Base-by-base conservation (phyloP, 805 yeast species). In the Kodamaea kaohsiungensis region DNA sequence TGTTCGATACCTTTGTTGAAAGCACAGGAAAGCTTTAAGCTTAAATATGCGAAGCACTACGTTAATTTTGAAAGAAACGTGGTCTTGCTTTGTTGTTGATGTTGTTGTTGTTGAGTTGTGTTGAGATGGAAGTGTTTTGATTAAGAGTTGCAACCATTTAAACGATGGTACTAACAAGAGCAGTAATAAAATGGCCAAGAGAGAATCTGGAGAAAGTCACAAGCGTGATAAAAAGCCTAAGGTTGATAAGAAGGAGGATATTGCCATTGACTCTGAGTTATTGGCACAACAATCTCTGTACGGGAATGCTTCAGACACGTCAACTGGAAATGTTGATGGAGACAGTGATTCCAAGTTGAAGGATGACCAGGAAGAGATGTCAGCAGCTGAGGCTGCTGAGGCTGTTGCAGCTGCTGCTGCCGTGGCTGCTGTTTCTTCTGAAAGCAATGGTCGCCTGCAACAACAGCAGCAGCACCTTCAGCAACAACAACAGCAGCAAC, bases 231-330 rank as follows among this genome's bases (percentile, higher is more conserved):
- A 59, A 46, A 59, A 59, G 46, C 45, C 27, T 47, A 53, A 53
- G 52, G 46, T 48, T 13, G 53, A 52, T 46, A 57, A 59, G 53
- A 59, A 59, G 55, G 58, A 59, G 39, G 61, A 59, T 38, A 59
- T 68, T 43, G 76, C 75, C 51, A 76, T 75, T 52, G 80, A 75
- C 61, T 70, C 76, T 37, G 80, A 74, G 57, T 67, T 76, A 56
- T 69, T 76, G 58, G 75, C 72, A 43, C 79, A 76, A 58, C 77
- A 74, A 53, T 67, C 70, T 43, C 68, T 70, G 42, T 70, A 69
- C 16, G 51, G 48, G 15, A 48, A 40, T 27, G 39, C 25, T 2
- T 40, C 45, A 16, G 45, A 40, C 45, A 30, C 35, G 5, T 9
- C 13, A 9, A 30, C 35, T 30, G 45, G 45, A 17, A 40, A 40